Percentiles rank a stretch among this genome's conserved stretches.
Conservation (phyloP, 2,329 filamentous ascomycete species). For the Teratosphaeria epicoccoides region DNA sequence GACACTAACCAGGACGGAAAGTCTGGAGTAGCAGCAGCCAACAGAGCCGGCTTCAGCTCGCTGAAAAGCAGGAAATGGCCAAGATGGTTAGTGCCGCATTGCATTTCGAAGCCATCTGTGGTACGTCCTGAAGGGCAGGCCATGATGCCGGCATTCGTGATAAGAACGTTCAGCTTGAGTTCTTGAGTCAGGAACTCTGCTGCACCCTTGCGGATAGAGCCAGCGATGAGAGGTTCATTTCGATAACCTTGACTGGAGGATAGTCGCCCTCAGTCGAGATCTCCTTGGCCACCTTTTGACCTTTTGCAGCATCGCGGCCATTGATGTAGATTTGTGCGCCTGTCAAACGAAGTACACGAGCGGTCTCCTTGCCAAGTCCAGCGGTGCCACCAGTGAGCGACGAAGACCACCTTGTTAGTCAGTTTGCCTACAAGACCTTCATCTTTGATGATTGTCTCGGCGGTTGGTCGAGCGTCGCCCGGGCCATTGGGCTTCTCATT, state of each 20-base stretch:
- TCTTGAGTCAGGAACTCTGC: constrained; percentile 12
- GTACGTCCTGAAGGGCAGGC: constrained; percentile 27
- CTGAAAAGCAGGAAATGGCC: constrained; percentile 44
- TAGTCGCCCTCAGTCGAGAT: constrained; percentile 19
- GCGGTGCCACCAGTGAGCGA: constrained; percentile 34
- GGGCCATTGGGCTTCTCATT: constrained; percentile 4
- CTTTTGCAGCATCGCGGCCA: constrained; percentile 16
- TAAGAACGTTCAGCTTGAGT: constrained; percentile 11
- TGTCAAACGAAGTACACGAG: constrained; percentile 27
- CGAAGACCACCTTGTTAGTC: constrained; percentile 28
- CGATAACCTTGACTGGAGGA: constrained; percentile 27
- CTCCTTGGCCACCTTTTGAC: constrained; percentile 24
- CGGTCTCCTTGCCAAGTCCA: constrained; percentile 35
- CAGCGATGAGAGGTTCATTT: constrained; percentile 23
- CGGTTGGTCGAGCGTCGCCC: constrained; percentile 11
- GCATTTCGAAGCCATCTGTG: constrained; percentile 38
- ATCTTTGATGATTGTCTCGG: constrained; percentile 14
- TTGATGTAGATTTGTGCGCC: constrained; percentile 4
- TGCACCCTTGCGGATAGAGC: constrained; percentile 24
- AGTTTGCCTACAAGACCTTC: constrained; percentile 22
- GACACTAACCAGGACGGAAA: constrained; percentile 40
- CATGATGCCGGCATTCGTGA: constrained; percentile 29
- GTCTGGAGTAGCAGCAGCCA: constrained; percentile 28
- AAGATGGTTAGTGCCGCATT: constrained; percentile 46
- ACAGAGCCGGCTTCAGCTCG: constrained; percentile 36